Conservation (phyloP, 345 rosid genomes). For the Cardamine resedifolia region DNA sequence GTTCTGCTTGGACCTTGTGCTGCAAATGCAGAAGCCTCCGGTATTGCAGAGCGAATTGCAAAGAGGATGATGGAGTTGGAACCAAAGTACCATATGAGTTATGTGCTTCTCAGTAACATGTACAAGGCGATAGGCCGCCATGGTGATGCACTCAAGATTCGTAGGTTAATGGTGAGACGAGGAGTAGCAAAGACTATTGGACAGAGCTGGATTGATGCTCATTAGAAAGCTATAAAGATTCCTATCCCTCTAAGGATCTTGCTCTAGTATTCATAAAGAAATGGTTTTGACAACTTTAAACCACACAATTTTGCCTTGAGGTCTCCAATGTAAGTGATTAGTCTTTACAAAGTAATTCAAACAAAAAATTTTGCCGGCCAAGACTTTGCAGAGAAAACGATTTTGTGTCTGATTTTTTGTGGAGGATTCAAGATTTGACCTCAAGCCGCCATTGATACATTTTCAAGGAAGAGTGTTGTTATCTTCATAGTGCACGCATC, state of each 20-base stretch:
- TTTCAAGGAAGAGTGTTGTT: slow-evolving; percentile 17
- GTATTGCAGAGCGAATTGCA: slow-evolving; percentile 74
- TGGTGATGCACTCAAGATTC: slow-evolving; percentile 69
- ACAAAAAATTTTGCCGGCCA: not conserved
- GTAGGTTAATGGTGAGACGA: slow-evolving; percentile 66
- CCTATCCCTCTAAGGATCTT: not conserved
- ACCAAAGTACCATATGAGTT: slow-evolving; percentile 75
- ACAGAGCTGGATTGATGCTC: slow-evolving; percentile 61
- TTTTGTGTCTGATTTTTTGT: slow-evolving; percentile 3
- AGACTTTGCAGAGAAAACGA: slow-evolving; percentile 16
- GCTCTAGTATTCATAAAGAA: slow-evolving; percentile 23
- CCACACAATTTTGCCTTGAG: slow-evolving; percentile 24
- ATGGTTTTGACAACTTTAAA: slow-evolving; percentile 21
- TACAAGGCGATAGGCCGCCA: slow-evolving; percentile 72
- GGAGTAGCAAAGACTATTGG: slow-evolving; percentile 66
- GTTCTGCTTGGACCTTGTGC: slow-evolving; percentile 90
- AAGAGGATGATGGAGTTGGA: slow-evolving; percentile 65
- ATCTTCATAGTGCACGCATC: slow-evolving; percentile 65
- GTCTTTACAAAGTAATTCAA: slow-evolving; percentile 29
- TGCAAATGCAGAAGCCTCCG: slow-evolving; percentile 42
- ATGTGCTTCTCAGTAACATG: slow-evolving; percentile 71
- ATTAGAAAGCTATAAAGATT: slow-evolving; percentile 20
- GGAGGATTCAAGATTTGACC: slow-evolving; percentile 20
- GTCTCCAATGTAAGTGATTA: slow-evolving; percentile 10
- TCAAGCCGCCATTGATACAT: slow-evolving; percentile 30